phyloP scores from a whole-genome alignment of 2,329 filamentous ascomycete species.

The Fusarium sp. region DNA sequence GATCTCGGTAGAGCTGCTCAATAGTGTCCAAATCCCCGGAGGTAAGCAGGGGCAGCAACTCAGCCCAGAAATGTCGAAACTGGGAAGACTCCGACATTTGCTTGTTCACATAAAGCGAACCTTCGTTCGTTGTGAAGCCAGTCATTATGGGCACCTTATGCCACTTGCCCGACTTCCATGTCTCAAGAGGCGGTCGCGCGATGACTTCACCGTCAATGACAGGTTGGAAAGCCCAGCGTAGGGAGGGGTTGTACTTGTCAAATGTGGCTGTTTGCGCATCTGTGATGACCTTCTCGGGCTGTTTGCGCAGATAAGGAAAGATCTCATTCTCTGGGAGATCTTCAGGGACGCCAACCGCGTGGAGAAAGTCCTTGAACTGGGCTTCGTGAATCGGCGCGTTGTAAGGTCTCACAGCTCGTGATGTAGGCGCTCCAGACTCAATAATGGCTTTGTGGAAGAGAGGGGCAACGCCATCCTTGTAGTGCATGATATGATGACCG shows the following conservation, averaged over 20 bases:
- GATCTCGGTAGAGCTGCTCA: conserved; percentile 68
- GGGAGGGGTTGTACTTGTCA: conserved; percentile 53
- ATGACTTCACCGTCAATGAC: conserved; percentile 71
- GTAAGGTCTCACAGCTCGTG: conserved; percentile 61
- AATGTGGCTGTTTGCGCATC: conserved; percentile 56
- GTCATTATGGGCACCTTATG: conserved; percentile 63
- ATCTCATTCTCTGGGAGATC: conserved; percentile 44
- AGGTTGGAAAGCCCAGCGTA: conserved; percentile 72
- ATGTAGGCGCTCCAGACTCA: conserved; percentile 64
- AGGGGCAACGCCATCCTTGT: conserved; percentile 52
- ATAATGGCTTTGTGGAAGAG: conserved; percentile 64
- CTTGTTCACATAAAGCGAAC: conserved; percentile 69
- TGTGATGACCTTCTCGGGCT: conserved; percentile 40
- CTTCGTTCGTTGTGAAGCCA: conserved; percentile 76
- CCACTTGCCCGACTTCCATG: conserved; percentile 55
- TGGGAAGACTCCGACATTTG: conserved; percentile 56
- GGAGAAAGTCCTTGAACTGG: conserved; percentile 55
- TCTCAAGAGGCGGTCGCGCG: conserved; percentile 63
- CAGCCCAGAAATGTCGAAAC: conserved; percentile 68
- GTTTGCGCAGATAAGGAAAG: conserved; percentile 58
- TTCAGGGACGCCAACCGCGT: conserved; percentile 18
- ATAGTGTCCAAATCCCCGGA: conserved; percentile 62
- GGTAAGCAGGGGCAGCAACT: conserved; percentile 66
- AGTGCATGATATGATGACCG: conserved; percentile 71
- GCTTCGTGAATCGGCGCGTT: conserved; percentile 67